phyloP scores from a whole-genome alignment of 2,329 filamentous ascomycete species.

The Colletotrichum sp. region DNA sequence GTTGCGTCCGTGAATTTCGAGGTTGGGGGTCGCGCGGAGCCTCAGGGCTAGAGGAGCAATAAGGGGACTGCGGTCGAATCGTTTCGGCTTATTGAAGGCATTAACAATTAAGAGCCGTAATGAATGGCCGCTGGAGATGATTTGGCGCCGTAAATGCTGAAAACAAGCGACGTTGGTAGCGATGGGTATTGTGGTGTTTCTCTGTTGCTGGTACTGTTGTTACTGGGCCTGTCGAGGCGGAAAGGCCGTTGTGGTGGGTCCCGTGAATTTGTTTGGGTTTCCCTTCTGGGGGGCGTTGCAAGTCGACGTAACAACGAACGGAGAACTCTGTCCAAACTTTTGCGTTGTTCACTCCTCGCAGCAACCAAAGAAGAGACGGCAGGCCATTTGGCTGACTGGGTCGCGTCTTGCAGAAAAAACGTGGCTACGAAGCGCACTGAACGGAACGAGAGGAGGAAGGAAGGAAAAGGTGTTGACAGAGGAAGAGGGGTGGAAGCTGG shows the following conservation, averaged over 20 bases:
- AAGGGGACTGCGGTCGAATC: neutral
- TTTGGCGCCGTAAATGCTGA: constrained; percentile 3
- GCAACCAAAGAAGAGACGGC: neutral
- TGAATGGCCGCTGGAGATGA: neutral
- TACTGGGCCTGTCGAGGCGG: neutral
- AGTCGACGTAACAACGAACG: neutral
- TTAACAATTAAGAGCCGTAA: constrained; percentile 13
- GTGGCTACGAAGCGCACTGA: neutral
- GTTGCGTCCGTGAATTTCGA: constrained; percentile 20
- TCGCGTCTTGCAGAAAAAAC: neutral
- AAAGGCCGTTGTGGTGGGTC: constrained; percentile 17
- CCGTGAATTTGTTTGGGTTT: constrained; percentile 16
- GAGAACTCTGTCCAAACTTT: neutral
- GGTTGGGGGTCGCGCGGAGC: constrained; percentile 7
- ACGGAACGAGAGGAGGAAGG: neutral
- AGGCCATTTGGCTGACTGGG: neutral
- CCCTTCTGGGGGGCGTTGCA: neutral
- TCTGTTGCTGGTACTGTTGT: neutral
- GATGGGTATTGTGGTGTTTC: neutral
- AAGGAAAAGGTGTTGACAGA: neutral
- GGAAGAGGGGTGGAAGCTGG: neutral
- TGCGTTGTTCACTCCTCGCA: neutral
- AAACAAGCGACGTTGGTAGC: neutral
- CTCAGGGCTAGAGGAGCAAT: neutral
- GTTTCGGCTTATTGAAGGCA: neutral